These are phyloP conservation scores for Apiotrichum gracile DNA, from an alignment of 1,284 basidiomycete genomes.

Conservation along the genomic window DNA sequence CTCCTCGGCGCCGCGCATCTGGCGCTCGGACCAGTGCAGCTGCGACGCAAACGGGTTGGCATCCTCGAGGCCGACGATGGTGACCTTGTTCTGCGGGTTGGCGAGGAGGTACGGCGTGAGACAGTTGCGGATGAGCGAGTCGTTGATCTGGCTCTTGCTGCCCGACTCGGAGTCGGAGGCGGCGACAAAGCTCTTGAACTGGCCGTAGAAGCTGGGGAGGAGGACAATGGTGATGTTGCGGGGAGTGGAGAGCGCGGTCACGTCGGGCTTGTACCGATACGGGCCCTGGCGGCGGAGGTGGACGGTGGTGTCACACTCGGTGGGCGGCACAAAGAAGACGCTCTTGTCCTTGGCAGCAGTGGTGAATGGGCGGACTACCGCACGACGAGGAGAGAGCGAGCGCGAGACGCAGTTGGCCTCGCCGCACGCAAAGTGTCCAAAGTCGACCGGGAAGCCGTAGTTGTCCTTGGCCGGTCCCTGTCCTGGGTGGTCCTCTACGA, in stretches of 20 bases:
- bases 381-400: neutral
- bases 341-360: neutral
- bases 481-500: neutral
- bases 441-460: neutral
- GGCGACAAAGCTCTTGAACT: neutral
- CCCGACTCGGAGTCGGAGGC: neutral
- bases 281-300: neutral
- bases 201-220: neutral
- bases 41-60: neutral
- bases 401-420: neutral
- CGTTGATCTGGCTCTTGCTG: neutral
- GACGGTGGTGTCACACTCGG: neutral
- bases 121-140: neutral
- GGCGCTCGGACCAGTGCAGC: neutral
- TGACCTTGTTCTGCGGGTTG: neutral
- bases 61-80: slow-evolving; percentile 5
- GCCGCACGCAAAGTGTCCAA: neutral
- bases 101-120: neutral
- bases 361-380: neutral
- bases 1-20: neutral
- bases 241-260: neutral
- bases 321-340: neutral
- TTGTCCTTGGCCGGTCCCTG: neutral
- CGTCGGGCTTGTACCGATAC: neutral
- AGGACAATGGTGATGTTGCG: neutral